Evolutionary conservation across 768 basidiomycete genomes (phyloP), one percentile per base, ranked within the genome.

Genomic region (Calocera cornea): DNA sequence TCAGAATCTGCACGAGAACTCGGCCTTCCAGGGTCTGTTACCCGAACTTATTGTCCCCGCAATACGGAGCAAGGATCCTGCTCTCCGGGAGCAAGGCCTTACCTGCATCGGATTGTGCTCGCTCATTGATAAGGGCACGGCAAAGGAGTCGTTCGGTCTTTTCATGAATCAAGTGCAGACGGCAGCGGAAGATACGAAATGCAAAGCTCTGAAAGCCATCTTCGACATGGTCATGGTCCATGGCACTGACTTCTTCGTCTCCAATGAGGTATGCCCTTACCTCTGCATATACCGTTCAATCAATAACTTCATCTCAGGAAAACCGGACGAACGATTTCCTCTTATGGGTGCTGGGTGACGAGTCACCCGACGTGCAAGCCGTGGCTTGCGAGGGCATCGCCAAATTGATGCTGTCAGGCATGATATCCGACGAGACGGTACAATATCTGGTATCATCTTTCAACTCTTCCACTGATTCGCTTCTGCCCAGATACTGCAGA

Each of bases 141-240:
- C 82, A 1, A 72, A 79, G 66, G 77, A 82, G 64, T 87, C 86
- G 19, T 85, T 92, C 74, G 88, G 90, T 64, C 82, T 98, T 0
- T 97, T 97, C 79, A 76, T 86, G 64, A 83, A 86, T 41, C 92
- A 95, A 76, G 79, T 90, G 1, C 78, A 90, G 63, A 74, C 78
- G 1, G 82, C 86, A 0, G 84, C 88, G 0, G 86, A 87, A 38
- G 78, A 80, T 0, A 80, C 93, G 71, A 87, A 85, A 77, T 76
- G 85, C 12, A 83, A 82, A 60, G 81, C 90, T n/a, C 76, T 92
- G n/a, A 85, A 92, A 72, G 83, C 89, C 66, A 75, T 93, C 2
- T 92, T 95, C 72, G 94, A 97, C 75, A 80, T 92, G 40, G 77
- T 95, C 65, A 93, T 93, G 86, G 85, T 90, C 0, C 88, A 95